A percentile compares a stretch with the other conserved stretches of the same genome.
These are phyloP conservation scores for Globisporangium orthogonon DNA, from an alignment of 352 stramenopile species.

Conservation along the genomic window DNA sequence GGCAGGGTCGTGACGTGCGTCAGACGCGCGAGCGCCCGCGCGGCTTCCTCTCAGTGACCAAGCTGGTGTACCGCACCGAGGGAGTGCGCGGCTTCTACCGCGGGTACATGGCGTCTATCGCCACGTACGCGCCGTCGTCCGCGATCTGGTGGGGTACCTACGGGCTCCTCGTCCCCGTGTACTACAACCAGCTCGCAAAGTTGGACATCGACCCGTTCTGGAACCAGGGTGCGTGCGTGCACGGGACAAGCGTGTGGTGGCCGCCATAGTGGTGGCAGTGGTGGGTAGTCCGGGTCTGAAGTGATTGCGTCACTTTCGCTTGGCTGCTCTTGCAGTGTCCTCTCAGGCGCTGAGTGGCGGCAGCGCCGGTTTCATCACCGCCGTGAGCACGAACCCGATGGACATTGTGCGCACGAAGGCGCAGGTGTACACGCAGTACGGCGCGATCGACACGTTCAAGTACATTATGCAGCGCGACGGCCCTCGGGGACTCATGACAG, in stretches of 20 bases:
- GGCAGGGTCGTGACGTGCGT: slow-evolving; percentile 55
- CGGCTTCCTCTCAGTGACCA: slow-evolving; percentile 54
- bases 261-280: neutral
- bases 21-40: slow-evolving; percentile 50
- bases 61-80: slow-evolving; percentile 54
- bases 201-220: slow-evolving; percentile 62
- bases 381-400: slow-evolving; percentile 84
- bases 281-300: neutral
- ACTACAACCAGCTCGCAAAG: slow-evolving; percentile 53
- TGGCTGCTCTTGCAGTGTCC: slow-evolving; percentile 29
- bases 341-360: slow-evolving; percentile 74
- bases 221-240: slow-evolving; percentile 57
- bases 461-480: slow-evolving; percentile 79
- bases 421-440: slow-evolving; percentile 83
- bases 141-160: slow-evolving; percentile 88
- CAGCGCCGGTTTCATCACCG: slow-evolving; percentile 71
- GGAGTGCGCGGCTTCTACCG: slow-evolving; percentile 78
- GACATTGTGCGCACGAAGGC: slow-evolving; percentile 84
- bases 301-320: neutral
- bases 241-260: neutral
- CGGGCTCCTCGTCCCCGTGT: slow-evolving; percentile 68
- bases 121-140: slow-evolving; percentile 81
- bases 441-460: slow-evolving; percentile 74
- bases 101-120: slow-evolving; percentile 80
- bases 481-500: slow-evolving; percentile 70